These are phyloP conservation scores for Cichorium intybus DNA, from an alignment of 140 eudicot species.

Conservation along the genomic window DNA sequence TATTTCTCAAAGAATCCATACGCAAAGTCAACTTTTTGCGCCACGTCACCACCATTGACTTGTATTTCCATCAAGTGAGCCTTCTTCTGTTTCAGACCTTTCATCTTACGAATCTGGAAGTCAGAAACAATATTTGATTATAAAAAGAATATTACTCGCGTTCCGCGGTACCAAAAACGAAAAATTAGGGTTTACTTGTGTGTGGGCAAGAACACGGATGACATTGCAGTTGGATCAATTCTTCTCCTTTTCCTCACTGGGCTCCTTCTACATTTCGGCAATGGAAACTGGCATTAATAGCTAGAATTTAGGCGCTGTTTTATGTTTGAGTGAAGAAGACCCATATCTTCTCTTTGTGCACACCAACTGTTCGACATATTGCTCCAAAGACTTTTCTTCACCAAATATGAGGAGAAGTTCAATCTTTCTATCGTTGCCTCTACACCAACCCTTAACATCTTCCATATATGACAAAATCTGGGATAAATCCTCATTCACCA, in stretches of 20 bases:
- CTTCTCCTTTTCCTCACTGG: no score
- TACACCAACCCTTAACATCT: slow-evolving; percentile 12
- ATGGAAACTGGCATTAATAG: neutral
- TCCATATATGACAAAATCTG: slow-evolving; percentile 3
- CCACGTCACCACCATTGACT: slow-evolving; percentile 67
- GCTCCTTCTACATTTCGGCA: neutral
- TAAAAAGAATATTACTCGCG: no score
- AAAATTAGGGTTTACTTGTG: slow-evolving; percentile 47
- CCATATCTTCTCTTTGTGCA: slow-evolving; percentile 9
- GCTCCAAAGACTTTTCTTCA: slow-evolving; percentile 16
- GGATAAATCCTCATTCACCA: slow-evolving; percentile 16
- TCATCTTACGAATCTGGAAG: slow-evolving; percentile 61
- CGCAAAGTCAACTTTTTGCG: slow-evolving; percentile 64
- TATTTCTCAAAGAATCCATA: slow-evolving; percentile 59
- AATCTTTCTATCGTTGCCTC: neutral
- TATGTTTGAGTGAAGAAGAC: neutral
- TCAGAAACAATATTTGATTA: neutral
- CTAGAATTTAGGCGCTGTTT: neutral
- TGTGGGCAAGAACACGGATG: slow-evolving; percentile 68
- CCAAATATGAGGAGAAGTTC: slow-evolving; percentile 22
- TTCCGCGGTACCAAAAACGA: no score
- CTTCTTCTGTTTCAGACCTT: slow-evolving; percentile 72
- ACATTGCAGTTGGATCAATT: slow-evolving; percentile 30
- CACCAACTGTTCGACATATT: slow-evolving; percentile 24
- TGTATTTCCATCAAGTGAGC: slow-evolving; percentile 77